Conservation (phyloP, 2,329 filamentous ascomycete genomes). For the Aspergillus terreus region DNA sequence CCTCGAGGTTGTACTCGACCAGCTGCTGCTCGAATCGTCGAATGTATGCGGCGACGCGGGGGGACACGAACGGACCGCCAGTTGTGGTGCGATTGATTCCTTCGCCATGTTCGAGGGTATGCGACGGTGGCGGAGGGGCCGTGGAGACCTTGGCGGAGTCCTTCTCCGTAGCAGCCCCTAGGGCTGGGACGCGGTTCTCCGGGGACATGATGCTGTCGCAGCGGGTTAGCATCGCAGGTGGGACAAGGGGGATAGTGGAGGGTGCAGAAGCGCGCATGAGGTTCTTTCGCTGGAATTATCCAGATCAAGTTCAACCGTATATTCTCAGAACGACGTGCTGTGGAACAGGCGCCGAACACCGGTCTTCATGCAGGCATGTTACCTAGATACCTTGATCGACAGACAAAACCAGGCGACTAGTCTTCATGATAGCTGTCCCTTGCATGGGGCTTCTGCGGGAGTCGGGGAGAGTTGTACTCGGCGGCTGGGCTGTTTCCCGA, state of each 20-base stretch:
- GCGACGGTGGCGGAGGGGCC: conserved; percentile 9
- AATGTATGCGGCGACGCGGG: conserved; percentile 27
- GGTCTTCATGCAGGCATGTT: conserved; percentile 39
- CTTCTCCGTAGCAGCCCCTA: conserved; percentile 24
- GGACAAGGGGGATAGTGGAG: conserved; percentile 3
- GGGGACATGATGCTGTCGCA: conserved; percentile 33
- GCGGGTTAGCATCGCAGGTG: conserved; percentile 18
- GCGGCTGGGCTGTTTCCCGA: conserved; percentile 11
- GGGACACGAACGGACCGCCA: conserved; percentile 14
- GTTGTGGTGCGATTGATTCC: conserved; percentile 8
- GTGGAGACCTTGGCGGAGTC: conserved; percentile 11
- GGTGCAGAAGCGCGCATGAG: conserved; percentile 33
- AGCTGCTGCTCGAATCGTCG: conserved; percentile 38
- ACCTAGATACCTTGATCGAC: conserved; percentile 41
- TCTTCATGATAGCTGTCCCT: conserved; percentile 33
- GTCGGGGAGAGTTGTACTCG: conserved; percentile 28
- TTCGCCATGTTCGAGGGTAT: conserved; percentile 16
- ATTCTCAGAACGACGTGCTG: conserved; percentile 37
- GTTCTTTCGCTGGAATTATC: conserved; percentile 45
- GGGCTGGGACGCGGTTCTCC: conserved; percentile 25
- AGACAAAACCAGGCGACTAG: conserved; percentile 37
- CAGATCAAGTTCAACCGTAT: conserved; percentile 46
- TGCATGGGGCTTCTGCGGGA: conserved; percentile 12
- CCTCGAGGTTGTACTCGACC: conserved; percentile 50
- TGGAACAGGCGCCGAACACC: conserved; percentile 32